Evolutionary conservation across 2,329 filamentous ascomycete genomes (phyloP), one percentile per base, ranked within the genome.

Genomic region (Anthostomella pinea): DNA sequence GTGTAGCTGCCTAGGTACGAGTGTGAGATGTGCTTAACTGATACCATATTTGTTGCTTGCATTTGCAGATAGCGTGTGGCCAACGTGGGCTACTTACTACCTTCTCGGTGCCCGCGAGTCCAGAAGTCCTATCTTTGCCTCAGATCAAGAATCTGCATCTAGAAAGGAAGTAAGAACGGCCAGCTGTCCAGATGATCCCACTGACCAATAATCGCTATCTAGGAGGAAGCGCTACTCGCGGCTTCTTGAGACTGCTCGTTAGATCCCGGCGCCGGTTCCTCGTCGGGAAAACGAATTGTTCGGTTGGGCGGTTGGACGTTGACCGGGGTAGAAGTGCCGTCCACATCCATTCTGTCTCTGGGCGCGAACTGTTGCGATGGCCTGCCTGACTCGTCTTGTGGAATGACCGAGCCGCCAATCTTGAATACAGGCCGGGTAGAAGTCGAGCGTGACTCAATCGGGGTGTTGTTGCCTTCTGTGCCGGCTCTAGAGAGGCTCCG

Each of bases 241-340:
- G 30, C 27, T 8, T 39, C 38, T 23, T 8, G 29, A 17, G 34
- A 17, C 15, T 31, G 41, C 18, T 22, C 26, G 14, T 8, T 17
- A 14, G 13, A 8, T 15, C 22, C 15, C 9, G 27, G 20, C 11
- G 22, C 18, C 6, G n/a, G n/a, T n/a, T 31, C 20, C 39, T 68
- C 69, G 43, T 70, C 68, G 4, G 66, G 65, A 36, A 72, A 71
- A 4, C 66, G 63, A 41, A 73, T 67, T 11, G 62, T 65, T 41
- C 68, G 61, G 20, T 51, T 48, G 13, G 51, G 47, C 20, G 45
- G 35, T 29, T 49, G 35, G 9, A 17, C 18, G 23, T 51, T 49
- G 43, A 17, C 13, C 22, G 33, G 16, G 30, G 16, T 16, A 36
- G 23, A n/a, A 23, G 17, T 28, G 38, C 19, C n/a, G 11, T 28